phyloP scores from a whole-genome alignment of 2,329 filamentous ascomycete species.

The Cylindrodendrum hubeiense region DNA sequence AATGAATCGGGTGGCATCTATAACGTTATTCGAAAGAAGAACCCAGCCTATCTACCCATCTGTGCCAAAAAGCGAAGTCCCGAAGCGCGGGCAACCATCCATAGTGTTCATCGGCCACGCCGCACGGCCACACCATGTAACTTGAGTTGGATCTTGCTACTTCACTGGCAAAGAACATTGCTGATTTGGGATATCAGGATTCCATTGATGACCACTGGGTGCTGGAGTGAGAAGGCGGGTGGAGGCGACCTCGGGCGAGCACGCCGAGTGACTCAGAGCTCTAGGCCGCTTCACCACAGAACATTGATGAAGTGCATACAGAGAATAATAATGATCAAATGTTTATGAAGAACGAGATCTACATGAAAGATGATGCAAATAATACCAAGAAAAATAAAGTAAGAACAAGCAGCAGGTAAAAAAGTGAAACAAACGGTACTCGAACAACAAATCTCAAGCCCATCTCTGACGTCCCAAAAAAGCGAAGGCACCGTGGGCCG shows the following conservation, averaged over 20 bases:
- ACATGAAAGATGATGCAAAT: background rate
- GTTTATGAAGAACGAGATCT: background rate
- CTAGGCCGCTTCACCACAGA: no score
- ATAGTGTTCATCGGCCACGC: no score
- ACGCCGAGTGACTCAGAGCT: no score
- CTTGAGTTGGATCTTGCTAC: background rate
- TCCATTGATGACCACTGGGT: no score
- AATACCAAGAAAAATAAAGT: background rate
- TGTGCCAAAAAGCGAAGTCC: no score
- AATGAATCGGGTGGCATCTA: background rate
- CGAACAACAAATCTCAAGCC: background rate
- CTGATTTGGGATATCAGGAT: background rate
- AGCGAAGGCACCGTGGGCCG: conserved; percentile 9
- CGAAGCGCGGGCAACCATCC: no score
- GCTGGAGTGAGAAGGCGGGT: background rate
- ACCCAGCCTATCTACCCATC: background rate
- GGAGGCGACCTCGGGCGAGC: no score
- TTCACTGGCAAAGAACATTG: background rate
- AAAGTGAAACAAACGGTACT: conserved; percentile 1
- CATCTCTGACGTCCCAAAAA: conserved; percentile 3
- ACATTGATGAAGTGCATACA: no score
- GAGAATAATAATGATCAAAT: background rate
- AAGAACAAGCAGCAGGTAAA: no score
- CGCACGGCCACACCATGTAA: no score
- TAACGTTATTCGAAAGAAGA: background rate